Evolutionary conservation across 2,329 filamentous ascomycete genomes (phyloP).

Genomic region (Cercospora sojina): DNA sequence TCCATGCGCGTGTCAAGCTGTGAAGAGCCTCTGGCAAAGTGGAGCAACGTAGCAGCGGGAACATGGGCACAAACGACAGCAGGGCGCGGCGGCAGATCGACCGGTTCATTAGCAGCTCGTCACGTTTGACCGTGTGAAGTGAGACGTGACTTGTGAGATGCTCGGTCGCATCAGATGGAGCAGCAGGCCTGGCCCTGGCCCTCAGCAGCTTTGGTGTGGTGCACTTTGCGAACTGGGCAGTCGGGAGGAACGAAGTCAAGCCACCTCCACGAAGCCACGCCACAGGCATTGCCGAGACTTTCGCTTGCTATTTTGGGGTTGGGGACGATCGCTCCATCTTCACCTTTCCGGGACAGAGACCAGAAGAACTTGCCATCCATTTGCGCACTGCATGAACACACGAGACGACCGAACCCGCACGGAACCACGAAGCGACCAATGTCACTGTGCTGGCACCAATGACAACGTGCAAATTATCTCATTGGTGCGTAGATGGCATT

Average conservation of each 20-base stretch:
- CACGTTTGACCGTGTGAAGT: slow-evolving; percentile 7
- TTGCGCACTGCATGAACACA: neutral
- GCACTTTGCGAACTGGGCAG: neutral
- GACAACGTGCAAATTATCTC: neutral
- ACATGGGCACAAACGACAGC: slow-evolving; percentile 11
- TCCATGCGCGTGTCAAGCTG: slow-evolving; percentile 11
- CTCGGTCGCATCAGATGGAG: neutral
- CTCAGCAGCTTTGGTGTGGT: neutral
- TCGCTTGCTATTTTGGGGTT: neutral
- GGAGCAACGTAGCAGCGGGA: slow-evolving; percentile 6
- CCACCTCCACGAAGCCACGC: neutral
- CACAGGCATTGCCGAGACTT: neutral
- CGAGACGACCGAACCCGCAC: neutral
- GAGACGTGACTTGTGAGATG: neutral
- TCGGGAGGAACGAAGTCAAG: neutral
- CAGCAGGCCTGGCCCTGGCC: neutral
- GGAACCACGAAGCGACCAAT: neutral
- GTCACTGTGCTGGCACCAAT: neutral
- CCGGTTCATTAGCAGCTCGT: neutral
- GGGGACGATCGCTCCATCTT: neutral
- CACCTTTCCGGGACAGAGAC: neutral
- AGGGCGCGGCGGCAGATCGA: neutral
- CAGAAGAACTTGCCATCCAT: neutral
- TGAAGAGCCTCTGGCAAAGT: slow-evolving; percentile 4
- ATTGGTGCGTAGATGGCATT: neutral